Base-by-base conservation (phyloP, 805 yeast species). In the Kuraishia molischiana region DNA sequence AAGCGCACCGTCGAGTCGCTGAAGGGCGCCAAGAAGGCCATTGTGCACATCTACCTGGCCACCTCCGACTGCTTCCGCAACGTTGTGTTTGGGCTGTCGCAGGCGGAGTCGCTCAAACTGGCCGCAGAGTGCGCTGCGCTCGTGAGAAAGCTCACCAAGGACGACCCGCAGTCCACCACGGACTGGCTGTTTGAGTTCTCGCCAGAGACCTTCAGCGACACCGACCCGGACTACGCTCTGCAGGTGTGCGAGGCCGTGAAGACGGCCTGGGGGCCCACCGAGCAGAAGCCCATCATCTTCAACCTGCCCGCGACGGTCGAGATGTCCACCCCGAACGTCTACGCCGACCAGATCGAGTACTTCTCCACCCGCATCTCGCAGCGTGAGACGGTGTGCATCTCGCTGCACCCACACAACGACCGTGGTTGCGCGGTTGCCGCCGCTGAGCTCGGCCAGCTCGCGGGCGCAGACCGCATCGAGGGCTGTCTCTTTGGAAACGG, bases 401-500 rank as follows among this genome's bases (percentile, higher is more conserved):
- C 87, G 18, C 69, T 80, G 13, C 90, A 81, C 52, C 73, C 83
- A 44, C 90, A 81, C 59, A 81, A 81, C 51, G 90, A 81, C 55
- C 71, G 90, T 59, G 90, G 90, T 17, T 79, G 85, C 55, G 87
- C 85, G 53, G 87, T 81, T 39, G 90, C 90, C 33, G 90, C 90
- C 19, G 68, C 85, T 34, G 90, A 81, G 57, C 64, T 81, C 43
- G 89, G 86, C 49, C 49, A 78, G 24, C 61, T 81, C 51, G 90
- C 87, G n/a, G 90, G 90, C 52, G 90, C 84, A 42, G 89, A 81
- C 60, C 72, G 90, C 65, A 84, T 81, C 37, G 90, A 81, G 61
- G 90, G 90, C 40, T 81, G 89, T 66, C 65, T 81, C 31, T 81
- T 81, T 45, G 89, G 89, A 52, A 81, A 80, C 58, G 90, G 90